phyloP scores from a whole-genome alignment of 768 basidiomycete genomes.

The Mycena albidolilacea region DNA sequence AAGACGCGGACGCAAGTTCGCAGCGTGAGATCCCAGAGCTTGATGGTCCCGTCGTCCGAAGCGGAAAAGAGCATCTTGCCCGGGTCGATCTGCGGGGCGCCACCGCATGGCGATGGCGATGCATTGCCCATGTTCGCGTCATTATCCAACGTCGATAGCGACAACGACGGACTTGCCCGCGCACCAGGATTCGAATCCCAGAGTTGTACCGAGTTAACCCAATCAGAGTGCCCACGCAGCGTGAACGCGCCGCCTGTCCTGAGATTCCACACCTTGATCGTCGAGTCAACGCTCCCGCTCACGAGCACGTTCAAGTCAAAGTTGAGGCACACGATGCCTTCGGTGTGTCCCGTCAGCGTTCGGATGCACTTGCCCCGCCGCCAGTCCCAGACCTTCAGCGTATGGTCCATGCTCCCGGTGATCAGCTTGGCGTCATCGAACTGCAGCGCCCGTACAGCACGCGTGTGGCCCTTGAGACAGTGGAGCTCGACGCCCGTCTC shows the following conservation, averaged over 20 bases:
- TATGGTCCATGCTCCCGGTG: constrained; percentile 96
- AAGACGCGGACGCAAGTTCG: constrained; percentile 89
- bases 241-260: constrained; percentile 93
- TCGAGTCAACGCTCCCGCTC: constrained; percentile 94
- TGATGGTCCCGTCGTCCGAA: constrained; percentile 94
- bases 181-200: constrained; percentile 79
- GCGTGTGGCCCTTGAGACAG: constrained; percentile 89
- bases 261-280: constrained; percentile 96
- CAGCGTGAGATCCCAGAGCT: constrained; percentile 91
- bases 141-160: constrained; percentile 52
- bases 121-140: constrained; percentile 46
- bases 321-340: constrained; percentile 91
- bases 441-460: constrained; percentile 93
- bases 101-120: constrained; percentile 45
- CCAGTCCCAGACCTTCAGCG: constrained; percentile 98
- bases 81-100: constrained; percentile 71
- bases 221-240: constrained; percentile 92
- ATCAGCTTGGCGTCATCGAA: constrained; percentile 97
- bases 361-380: constrained; percentile 89
- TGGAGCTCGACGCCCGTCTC: constrained; percentile 90
- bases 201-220: constrained; percentile 95
- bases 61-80: constrained; percentile 98
- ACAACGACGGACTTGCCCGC: constrained; percentile 44
- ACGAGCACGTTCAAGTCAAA: constrained; percentile 95
- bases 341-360: constrained; percentile 91